Percentiles rank a stretch among this genome's conserved stretches.
Conservation (phyloP, 306 rosid species). For the Prunus davidiana region DNA sequence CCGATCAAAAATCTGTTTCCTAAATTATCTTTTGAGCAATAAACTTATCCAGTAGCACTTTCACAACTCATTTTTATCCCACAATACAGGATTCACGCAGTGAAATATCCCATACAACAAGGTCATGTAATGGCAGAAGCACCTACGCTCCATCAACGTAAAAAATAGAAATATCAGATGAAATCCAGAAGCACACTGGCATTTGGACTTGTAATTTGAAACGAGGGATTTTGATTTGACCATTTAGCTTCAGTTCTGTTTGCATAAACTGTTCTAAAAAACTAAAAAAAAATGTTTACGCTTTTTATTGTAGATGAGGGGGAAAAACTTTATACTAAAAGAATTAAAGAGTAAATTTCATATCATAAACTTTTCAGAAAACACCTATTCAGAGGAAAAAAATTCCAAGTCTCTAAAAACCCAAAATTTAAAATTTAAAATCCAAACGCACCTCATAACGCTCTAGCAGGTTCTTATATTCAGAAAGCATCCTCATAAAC, state of each 20-base stretch:
- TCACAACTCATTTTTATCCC: background rate
- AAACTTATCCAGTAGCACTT: background rate
- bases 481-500: background rate
- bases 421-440: background rate
- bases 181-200: background rate
- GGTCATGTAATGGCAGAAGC: background rate
- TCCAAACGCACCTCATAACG: background rate
- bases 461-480: background rate
- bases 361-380: too few species aligned
- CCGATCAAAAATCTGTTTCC: too few species aligned
- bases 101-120: background rate
- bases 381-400: too few species aligned
- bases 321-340: too few species aligned
- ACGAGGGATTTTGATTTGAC: background rate
- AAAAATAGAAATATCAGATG: background rate
- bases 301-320: too few species aligned
- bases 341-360: too few species aligned
- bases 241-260: background rate
- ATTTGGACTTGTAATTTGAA: background rate
- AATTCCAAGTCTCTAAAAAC: too few species aligned
- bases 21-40: background rate
- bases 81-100: background rate
- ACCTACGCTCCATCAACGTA: background rate
- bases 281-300: too few species aligned
- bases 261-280: background rate